Evolutionary conservation across 768 basidiomycete genomes (phyloP).

Genomic region (Pluteus cervinus): DNA sequence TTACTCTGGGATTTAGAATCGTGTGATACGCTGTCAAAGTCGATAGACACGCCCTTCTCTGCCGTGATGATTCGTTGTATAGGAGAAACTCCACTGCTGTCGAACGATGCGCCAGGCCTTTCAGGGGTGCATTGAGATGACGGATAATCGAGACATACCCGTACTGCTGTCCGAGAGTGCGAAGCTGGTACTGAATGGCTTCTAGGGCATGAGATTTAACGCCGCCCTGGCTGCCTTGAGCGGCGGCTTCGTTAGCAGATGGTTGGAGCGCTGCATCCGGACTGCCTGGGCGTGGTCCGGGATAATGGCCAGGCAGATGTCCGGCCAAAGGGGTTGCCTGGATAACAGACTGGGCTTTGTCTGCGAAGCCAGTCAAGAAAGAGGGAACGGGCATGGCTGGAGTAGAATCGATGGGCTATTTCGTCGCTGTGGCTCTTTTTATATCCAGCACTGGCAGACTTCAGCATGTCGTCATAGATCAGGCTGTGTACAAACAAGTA

Average conservation of each 20-base stretch:
- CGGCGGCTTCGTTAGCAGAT: constrained; percentile 36
- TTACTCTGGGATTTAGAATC: constrained; percentile 73
- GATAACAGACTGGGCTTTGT: constrained; percentile 72
- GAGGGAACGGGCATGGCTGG: constrained; percentile 49
- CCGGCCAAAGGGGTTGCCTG: constrained; percentile 53
- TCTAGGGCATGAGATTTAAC: constrained; percentile 53
- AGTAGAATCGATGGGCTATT: constrained; percentile 10
- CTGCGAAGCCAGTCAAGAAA: constrained; percentile 63
- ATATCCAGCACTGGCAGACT: constrained; percentile 10
- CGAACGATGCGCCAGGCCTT: no score
- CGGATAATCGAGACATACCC: constrained; percentile 49
- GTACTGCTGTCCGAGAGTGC: constrained; percentile 71
- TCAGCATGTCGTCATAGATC: constrained; percentile 11
- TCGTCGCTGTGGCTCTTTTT: constrained; percentile 9
- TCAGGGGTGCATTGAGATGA: no score
- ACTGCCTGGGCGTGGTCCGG: constrained; percentile 25
- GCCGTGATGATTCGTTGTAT: constrained; percentile 76
- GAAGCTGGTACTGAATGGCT: constrained; percentile 64
- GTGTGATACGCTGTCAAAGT: constrained; percentile 60
- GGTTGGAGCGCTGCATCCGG: constrained; percentile 33
- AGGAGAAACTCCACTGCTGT: constrained; percentile 47
- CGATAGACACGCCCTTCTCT: constrained; percentile 73
- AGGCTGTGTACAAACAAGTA: constrained; percentile 20
- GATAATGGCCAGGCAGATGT: constrained; percentile 37
- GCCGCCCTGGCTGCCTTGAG: constrained; percentile 33